Conservation (phyloP, 164 flowering plant species). For the Umbellularia californica region DNA sequence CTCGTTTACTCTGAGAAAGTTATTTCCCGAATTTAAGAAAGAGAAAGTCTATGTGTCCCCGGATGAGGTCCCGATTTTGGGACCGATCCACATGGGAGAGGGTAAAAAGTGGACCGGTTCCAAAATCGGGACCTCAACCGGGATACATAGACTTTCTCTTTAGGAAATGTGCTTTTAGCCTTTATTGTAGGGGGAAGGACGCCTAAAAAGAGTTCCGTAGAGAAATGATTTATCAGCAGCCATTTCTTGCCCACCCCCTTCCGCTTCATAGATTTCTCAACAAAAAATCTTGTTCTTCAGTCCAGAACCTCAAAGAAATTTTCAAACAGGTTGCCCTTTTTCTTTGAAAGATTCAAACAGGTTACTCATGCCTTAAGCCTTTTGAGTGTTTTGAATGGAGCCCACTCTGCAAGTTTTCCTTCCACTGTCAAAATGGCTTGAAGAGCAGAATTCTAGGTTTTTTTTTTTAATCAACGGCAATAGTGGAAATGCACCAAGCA, state of each 20-base stretch:
- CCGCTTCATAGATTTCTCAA: no score
- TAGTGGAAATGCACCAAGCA: background rate
- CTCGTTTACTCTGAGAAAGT: background rate
- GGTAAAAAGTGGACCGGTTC: no score
- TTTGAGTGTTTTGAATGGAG: background rate
- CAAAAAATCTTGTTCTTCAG: no score
- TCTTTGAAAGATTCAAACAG: no score
- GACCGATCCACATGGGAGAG: no score
- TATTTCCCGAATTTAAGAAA: background rate
- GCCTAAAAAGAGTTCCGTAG: no score
- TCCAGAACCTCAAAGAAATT: no score
- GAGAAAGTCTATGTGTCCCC: no score
- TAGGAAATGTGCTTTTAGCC: background rate
- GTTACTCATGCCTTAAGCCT: background rate
- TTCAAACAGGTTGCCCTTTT: background rate
- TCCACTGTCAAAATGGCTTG: background rate
- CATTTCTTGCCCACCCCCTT: background rate
- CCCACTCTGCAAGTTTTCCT: background rate
- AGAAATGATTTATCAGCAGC: no score
- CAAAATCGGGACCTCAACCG: no score
- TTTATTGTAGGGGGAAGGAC: background rate
- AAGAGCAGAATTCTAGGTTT: background rate
- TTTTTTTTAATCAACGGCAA: background rate
- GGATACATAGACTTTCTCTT: no score
- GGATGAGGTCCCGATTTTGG: no score